Conservation (phyloP, 192 early-diverging fungal species). For the Allomyces macrogynus region DNA sequence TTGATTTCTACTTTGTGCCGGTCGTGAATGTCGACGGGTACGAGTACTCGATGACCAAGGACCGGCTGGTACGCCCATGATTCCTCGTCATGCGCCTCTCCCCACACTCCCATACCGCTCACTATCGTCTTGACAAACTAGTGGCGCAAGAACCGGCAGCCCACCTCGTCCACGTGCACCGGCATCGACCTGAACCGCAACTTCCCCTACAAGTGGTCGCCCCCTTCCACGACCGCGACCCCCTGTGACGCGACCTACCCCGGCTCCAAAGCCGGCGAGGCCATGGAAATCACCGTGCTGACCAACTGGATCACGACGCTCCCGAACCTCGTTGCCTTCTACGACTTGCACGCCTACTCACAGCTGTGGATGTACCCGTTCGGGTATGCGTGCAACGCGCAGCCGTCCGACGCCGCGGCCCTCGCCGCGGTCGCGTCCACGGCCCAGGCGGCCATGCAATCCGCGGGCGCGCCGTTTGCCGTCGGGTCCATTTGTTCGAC, state of each 20-base stretch:
- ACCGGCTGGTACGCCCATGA: conserved; percentile 8
- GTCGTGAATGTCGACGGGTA: conserved; percentile 26
- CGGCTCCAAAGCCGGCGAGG: conserved; percentile 15
- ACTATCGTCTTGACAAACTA: not conserved
- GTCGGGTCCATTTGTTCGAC: conserved; percentile 19
- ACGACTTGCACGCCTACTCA: conserved; percentile 23
- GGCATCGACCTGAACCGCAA: conserved; percentile 8
- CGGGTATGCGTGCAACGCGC: conserved; percentile 13
- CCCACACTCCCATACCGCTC: not conserved
- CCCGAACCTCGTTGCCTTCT: conserved; percentile 13
- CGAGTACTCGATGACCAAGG: conserved; percentile 10
- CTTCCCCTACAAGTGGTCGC: conserved; percentile 17
- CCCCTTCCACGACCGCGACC: conserved; percentile 9
- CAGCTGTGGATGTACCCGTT: conserved; percentile 33
- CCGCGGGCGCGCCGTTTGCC: conserved; percentile 15
- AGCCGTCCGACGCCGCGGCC: conserved; percentile 16
- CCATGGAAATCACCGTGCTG: conserved; percentile 17
- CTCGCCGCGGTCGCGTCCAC: conserved; percentile 15
- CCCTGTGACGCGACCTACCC: conserved; percentile 21
- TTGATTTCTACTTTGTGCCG: conserved; percentile 20
- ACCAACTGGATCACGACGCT: conserved; percentile 11
- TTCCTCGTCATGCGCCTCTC: not conserved
- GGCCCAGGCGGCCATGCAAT: conserved; percentile 11
- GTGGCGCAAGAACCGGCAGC: conserved; percentile 28
- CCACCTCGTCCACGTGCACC: conserved; percentile 14